Conservation (phyloP, 2,329 filamentous ascomycete species). For the Didymella lethalis region DNA sequence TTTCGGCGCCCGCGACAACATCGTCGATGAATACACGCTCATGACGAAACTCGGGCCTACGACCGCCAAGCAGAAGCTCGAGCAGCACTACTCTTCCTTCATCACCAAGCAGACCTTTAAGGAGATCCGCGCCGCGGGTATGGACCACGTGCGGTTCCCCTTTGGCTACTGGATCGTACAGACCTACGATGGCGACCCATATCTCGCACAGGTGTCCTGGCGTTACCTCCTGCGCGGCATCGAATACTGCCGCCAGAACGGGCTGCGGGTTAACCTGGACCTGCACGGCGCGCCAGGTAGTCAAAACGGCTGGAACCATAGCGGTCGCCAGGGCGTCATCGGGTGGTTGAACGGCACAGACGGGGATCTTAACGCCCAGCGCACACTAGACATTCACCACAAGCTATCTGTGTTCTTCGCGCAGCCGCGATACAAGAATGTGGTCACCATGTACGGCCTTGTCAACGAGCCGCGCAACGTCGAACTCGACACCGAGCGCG, state of each 20-base stretch:
- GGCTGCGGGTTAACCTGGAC: slow-evolving; percentile 90
- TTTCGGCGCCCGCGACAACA: slow-evolving; percentile 65
- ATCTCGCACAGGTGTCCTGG: slow-evolving; percentile 87
- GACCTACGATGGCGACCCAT: slow-evolving; percentile 85
- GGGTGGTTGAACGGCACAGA: slow-evolving; percentile 92
- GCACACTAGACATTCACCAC: slow-evolving; percentile 86
- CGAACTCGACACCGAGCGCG: slow-evolving; percentile 67
- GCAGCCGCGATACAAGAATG: slow-evolving; percentile 89
- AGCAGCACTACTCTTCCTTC: slow-evolving; percentile 90
- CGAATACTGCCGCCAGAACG: slow-evolving; percentile 92
- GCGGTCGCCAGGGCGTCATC: slow-evolving; percentile 80
- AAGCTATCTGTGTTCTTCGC: slow-evolving; percentile 90
- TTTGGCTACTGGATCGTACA: slow-evolving; percentile 95
- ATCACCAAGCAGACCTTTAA: slow-evolving; percentile 84
- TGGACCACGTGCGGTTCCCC: slow-evolving; percentile 96
- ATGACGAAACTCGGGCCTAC: slow-evolving; percentile 70
- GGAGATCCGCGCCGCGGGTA: slow-evolving; percentile 83
- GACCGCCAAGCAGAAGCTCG: slow-evolving; percentile 72
- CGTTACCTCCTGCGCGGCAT: slow-evolving; percentile 91
- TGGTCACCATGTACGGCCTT: slow-evolving; percentile 91
- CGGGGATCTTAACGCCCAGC: slow-evolving; percentile 77
- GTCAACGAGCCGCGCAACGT: slow-evolving; percentile 93
- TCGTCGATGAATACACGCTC: slow-evolving; percentile 91
- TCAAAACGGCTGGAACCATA: slow-evolving; percentile 98
- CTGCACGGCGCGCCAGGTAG: slow-evolving; percentile 90